Conservation (phyloP, 116 monocot species). For the Phalaenopsis hybrid region DNA sequence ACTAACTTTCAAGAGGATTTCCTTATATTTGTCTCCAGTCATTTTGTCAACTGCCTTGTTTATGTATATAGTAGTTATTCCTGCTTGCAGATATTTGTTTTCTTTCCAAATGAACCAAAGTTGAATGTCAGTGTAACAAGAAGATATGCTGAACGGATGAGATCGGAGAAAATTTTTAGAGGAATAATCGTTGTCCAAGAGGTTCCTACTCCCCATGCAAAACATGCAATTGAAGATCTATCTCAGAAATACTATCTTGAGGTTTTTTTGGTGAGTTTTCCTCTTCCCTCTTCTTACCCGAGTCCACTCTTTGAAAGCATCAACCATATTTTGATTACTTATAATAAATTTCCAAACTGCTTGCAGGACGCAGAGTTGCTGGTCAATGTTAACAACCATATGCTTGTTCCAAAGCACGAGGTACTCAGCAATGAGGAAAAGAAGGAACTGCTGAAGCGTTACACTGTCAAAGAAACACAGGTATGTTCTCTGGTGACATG, state of each 20-base stretch:
- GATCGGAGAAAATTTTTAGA: constrained; percentile 19
- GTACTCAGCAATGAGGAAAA: constrained; percentile 68
- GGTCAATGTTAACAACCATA: constrained; percentile 78
- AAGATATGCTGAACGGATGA: constrained; percentile 32
- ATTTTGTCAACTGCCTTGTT: neutral
- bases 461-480: constrained; percentile 86
- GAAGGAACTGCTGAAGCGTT: constrained; percentile 59
- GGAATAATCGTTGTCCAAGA: constrained; percentile 34
- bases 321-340: neutral
- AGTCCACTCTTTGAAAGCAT: neutral
- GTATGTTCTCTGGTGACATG: constrained; percentile 14
- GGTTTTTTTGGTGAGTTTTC: constrained; percentile 34
- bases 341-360: neutral
- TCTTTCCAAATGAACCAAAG: constrained; percentile 39
- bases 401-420: constrained; percentile 68
- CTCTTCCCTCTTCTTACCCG: constrained; percentile 2
- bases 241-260: constrained; percentile 28
- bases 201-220: constrained; percentile 20
- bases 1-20: too few relatives aligned
- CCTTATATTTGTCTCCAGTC: neutral
- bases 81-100: constrained; percentile 30
- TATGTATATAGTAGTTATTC: neutral
- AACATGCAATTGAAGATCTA: constrained; percentile 23
- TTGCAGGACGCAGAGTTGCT: constrained; percentile 73
- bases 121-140: constrained; percentile 21